Evolutionary conservation across 768 basidiomycete genomes (phyloP), one percentile per base, ranked within the genome.

Genomic region (Arthromyces matolae): DNA sequence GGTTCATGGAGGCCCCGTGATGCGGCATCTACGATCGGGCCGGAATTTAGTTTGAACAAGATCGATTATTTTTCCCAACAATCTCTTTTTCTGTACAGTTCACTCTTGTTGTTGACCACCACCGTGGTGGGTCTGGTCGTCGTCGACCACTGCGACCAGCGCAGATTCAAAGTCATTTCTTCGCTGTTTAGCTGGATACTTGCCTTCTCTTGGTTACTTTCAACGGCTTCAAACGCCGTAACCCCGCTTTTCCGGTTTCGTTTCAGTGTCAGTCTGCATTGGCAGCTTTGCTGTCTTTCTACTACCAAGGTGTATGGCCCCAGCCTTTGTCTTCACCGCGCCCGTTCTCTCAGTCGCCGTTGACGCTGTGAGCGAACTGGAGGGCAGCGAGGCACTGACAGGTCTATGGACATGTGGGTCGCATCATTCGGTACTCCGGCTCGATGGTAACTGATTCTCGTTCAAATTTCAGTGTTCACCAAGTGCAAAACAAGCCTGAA

Each of bases 401-500:
- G 68, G 77, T 42, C 78, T 89, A 22, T 89, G 84, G 85, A 78
- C 76, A 49, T 67, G 89, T 89, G 54, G 60, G 74, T 75, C 41
- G 18, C 8, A 25, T 43, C 42, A 43, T 20, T 43, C 13, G 50
- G 37, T 4, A 14, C 25, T 31, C 34, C 37, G 16, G 20, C 25
- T 42, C 23, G n/a, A 33, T 31, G n/a, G 24, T 10, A 16, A 13
- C 39, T 50, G 45, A 45, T 36, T 47, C 5, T 44, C 20, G 43
- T 20, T 28, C 24, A 14, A 37, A 32, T 45, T 45, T 4, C 56
- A 90, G 91, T 93, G 6, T 91, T 93, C 59, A 81, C 87, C 42
- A 89, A 89, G 64, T 90, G 86, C 71, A 89, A 88, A 64, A 77
- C 80, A 54, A 82, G 81, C 1, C 70, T 93, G 3, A 77, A 85